phyloP scores from a whole-genome alignment of 2,329 filamentous ascomycete genomes.

The Ophiobolus disseminans region DNA sequence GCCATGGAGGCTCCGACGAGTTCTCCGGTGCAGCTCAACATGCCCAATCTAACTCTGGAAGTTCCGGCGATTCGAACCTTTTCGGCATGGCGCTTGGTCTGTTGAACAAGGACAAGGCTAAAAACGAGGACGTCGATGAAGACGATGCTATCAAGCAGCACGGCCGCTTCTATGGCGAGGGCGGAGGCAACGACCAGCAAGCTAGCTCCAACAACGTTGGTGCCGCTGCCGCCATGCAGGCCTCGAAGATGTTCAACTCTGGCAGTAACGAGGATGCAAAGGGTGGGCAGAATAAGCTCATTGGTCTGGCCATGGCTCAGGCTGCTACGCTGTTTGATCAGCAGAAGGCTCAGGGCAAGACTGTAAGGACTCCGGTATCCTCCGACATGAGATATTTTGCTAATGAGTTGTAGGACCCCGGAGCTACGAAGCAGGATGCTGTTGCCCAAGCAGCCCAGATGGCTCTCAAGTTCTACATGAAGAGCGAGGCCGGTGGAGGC shows the following conservation, averaged over 20 bases:
- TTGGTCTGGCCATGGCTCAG: constrained; percentile 87
- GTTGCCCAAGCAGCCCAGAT: constrained; percentile 82
- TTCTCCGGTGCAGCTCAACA: constrained; percentile 62
- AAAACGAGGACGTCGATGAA: constrained; percentile 61
- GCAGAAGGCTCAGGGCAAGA: constrained; percentile 63
- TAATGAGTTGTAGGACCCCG: constrained; percentile 45
- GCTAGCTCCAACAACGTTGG: constrained; percentile 61
- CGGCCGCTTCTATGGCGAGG: constrained; percentile 72
- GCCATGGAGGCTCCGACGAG: constrained; percentile 56
- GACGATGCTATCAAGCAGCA: constrained; percentile 75
- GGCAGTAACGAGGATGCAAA: constrained; percentile 52
- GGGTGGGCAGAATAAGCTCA: constrained; percentile 75
- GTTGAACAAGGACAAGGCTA: constrained; percentile 52
- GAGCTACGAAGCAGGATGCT: constrained; percentile 79
- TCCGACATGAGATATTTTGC: constrained; percentile 44
- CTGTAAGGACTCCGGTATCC: constrained; percentile 55
- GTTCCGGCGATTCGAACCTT: constrained; percentile 57
- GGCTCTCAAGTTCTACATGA: constrained; percentile 90
- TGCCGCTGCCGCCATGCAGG: constrained; percentile 75
- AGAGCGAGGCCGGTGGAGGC: constrained; percentile 66
- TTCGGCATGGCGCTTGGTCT: constrained; percentile 65
- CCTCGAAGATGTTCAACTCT: constrained; percentile 77
- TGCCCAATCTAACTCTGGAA: constrained; percentile 62
- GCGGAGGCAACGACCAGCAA: constrained; percentile 51
- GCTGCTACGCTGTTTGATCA: constrained; percentile 78